phyloP scores from a whole-genome alignment of 768 basidiomycete species.

The Tephrocybe sp. region DNA sequence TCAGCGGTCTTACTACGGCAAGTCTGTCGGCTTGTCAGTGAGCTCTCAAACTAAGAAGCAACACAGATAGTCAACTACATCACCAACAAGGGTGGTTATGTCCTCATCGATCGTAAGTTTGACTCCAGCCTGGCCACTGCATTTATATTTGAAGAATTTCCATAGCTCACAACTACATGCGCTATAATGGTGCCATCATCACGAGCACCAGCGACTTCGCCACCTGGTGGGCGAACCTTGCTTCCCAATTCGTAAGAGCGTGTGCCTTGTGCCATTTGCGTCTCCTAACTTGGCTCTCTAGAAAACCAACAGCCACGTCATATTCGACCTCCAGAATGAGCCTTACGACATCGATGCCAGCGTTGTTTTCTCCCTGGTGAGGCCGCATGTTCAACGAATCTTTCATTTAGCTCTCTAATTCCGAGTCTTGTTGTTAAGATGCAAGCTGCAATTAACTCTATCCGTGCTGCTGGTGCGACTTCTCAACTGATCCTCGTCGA shows the following conservation, averaged over 20 bases:
- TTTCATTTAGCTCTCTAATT: slow-evolving; percentile 1
- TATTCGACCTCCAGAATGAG: slow-evolving; percentile 71
- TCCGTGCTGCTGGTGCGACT: slow-evolving; percentile 63
- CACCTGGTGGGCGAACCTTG: slow-evolving; percentile 55
- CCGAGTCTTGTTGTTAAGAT: slow-evolving; percentile 31
- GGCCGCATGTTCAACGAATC: slow-evolving; percentile 12
- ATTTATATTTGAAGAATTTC: neutral
- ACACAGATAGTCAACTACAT: slow-evolving; percentile 57
- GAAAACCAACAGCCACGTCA: slow-evolving; percentile 51
- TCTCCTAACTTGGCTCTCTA: slow-evolving; percentile 10
- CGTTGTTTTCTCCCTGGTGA: slow-evolving; percentile 51
- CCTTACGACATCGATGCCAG: slow-evolving; percentile 57
- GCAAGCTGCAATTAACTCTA: slow-evolving; percentile 68
- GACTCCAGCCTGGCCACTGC: neutral
- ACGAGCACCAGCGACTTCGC: slow-evolving; percentile 47
- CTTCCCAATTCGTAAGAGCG: slow-evolving; percentile 50
- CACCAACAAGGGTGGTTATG: slow-evolving; percentile 58
- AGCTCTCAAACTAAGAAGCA: neutral
- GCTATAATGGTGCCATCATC: slow-evolving; percentile 54
- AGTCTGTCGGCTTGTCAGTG: slow-evolving; percentile 13
- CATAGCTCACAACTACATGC: slow-evolving; percentile 61
- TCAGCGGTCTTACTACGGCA: slow-evolving; percentile 49
- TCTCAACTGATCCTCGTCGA: slow-evolving; percentile 51
- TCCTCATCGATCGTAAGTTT: slow-evolving; percentile 52
- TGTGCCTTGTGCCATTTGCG: neutral